Conservation (phyloP, 768 basidiomycete genomes). For the Boletellus sp. region DNA sequence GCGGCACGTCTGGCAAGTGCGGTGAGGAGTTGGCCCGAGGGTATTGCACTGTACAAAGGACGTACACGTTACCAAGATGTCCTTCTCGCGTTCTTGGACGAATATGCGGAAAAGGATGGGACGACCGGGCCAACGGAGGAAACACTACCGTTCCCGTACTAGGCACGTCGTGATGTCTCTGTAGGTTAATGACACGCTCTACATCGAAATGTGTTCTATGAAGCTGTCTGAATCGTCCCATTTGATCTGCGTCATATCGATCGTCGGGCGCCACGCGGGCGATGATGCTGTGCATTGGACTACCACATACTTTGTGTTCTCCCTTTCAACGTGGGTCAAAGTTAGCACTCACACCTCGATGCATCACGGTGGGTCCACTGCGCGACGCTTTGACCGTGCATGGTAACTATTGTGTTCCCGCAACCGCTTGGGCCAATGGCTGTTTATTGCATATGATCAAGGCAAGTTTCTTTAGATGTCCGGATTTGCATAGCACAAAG, state of each 20-base stretch:
- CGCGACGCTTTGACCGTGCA: not conserved
- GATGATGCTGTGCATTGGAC: too few relatives aligned
- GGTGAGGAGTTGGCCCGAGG: slow-evolving; percentile 65
- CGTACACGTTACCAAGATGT: slow-evolving; percentile 21
- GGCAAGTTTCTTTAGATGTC: slow-evolving; percentile 8
- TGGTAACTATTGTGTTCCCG: slow-evolving; percentile 6
- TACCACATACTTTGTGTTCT: too few relatives aligned
- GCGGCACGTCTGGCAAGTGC: slow-evolving; percentile 63
- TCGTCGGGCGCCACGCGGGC: too few relatives aligned
- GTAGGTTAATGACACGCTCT: too few relatives aligned
- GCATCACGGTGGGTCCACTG: not conserved
- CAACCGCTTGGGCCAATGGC: not conserved
- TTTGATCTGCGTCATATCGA: too few relatives aligned
- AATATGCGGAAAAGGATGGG: slow-evolving; percentile 20
- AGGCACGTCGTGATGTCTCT: not conserved
- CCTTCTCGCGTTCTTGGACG: slow-evolving; percentile 25
- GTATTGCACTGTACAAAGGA: slow-evolving; percentile 41
- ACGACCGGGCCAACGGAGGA: slow-evolving; percentile 11
- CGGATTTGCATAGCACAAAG: slow-evolving; percentile 15
- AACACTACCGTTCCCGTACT: slow-evolving; percentile 19
- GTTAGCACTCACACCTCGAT: too few relatives aligned
- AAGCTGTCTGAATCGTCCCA: too few relatives aligned
- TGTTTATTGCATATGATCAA: slow-evolving; percentile 14
- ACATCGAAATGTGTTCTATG: too few relatives aligned
- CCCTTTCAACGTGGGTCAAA: too few relatives aligned